Percentiles rank a stretch among this genome's conserved stretches.
phyloP scores from a whole-genome alignment of 2,329 filamentous ascomycete species.

The Penicillium sclerotiorum region DNA sequence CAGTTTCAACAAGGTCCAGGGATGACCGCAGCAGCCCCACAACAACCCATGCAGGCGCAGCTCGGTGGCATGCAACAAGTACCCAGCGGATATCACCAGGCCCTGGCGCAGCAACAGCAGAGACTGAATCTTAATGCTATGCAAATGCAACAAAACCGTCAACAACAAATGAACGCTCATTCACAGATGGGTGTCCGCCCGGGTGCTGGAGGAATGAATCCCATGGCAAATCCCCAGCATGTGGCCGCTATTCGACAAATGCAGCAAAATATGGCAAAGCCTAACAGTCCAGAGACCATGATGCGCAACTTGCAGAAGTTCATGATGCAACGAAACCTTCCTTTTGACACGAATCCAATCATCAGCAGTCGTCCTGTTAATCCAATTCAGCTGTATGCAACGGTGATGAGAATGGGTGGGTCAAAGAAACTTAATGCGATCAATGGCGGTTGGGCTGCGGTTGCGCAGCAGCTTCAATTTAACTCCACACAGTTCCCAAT shows the following conservation, averaged over 20 bases:
- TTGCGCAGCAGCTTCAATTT: slow-evolving; percentile 67
- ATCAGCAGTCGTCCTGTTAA: slow-evolving; percentile 75
- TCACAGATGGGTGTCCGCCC: slow-evolving; percentile 39
- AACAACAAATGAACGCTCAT: slow-evolving; percentile 56
- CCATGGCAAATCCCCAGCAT: slow-evolving; percentile 44
- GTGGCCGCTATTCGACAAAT: slow-evolving; percentile 54
- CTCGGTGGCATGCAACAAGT: slow-evolving; percentile 50
- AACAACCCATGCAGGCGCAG: slow-evolving; percentile 46
- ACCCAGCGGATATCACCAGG: slow-evolving; percentile 56
- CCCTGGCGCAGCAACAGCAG: slow-evolving; percentile 71
- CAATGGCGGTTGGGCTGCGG: slow-evolving; percentile 73
- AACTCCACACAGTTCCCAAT: slow-evolving; percentile 64
- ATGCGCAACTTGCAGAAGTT: slow-evolving; percentile 76
- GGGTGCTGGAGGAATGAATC: slow-evolving; percentile 38
- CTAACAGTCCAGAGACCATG: slow-evolving; percentile 64
- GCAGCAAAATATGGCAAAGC: slow-evolving; percentile 46
- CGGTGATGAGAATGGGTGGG: slow-evolving; percentile 75
- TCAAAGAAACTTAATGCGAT: slow-evolving; percentile 71
- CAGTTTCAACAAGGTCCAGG: slow-evolving; percentile 46
- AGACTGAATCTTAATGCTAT: slow-evolving; percentile 73
- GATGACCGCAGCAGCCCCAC: slow-evolving; percentile 44
- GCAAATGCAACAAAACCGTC: slow-evolving; percentile 76
- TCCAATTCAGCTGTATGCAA: slow-evolving; percentile 75
- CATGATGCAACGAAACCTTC: slow-evolving; percentile 72
- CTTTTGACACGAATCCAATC: slow-evolving; percentile 72